Conservation (phyloP, 106 monocot species). For the Acorus calamus region DNA sequence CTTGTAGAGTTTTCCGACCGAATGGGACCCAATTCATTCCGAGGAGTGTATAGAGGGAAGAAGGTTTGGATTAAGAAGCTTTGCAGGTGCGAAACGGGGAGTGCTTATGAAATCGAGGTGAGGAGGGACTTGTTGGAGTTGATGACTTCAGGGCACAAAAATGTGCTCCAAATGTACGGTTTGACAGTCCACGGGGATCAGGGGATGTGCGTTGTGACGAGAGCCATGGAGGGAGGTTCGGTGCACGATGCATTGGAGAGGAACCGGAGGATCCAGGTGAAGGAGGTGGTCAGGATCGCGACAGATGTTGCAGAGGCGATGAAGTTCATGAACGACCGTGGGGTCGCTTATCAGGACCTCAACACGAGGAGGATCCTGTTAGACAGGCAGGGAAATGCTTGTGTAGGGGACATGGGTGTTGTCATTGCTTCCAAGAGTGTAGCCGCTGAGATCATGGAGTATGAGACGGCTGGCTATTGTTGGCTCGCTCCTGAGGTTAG, state of each 20-base stretch:
- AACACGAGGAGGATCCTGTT: constrained; percentile 66
- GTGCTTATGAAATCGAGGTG: constrained; percentile 66
- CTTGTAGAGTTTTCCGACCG: constrained; percentile 52
- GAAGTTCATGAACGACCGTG: constrained; percentile 76
- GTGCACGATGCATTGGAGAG: constrained; percentile 54
- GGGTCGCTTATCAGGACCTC: constrained; percentile 67
- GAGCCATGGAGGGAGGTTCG: constrained; percentile 79
- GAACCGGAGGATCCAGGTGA: constrained; percentile 31
- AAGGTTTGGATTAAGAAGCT: constrained; percentile 68
- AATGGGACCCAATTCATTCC: constrained; percentile 46
- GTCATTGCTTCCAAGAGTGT: constrained; percentile 40
- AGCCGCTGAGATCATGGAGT: constrained; percentile 71
- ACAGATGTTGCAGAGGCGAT: constrained; percentile 73
- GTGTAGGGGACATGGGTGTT: constrained; percentile 90
- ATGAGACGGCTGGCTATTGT: constrained; percentile 82
- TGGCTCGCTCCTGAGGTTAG: constrained; percentile 95
- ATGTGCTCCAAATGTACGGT: constrained; percentile 61
- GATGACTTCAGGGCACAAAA: constrained; percentile 83
- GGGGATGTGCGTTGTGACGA: constrained; percentile 73
- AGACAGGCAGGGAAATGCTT: constrained; percentile 69
- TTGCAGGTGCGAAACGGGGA: constrained; percentile 63
- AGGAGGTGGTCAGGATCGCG: constrained; percentile 57
- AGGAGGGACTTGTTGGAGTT: constrained; percentile 66
- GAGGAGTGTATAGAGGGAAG: constrained; percentile 43
- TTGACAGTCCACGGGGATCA: constrained; percentile 53